phyloP scores from a whole-genome alignment of 352 stramenopile genomes.

The Globisporangium orthogonon region DNA sequence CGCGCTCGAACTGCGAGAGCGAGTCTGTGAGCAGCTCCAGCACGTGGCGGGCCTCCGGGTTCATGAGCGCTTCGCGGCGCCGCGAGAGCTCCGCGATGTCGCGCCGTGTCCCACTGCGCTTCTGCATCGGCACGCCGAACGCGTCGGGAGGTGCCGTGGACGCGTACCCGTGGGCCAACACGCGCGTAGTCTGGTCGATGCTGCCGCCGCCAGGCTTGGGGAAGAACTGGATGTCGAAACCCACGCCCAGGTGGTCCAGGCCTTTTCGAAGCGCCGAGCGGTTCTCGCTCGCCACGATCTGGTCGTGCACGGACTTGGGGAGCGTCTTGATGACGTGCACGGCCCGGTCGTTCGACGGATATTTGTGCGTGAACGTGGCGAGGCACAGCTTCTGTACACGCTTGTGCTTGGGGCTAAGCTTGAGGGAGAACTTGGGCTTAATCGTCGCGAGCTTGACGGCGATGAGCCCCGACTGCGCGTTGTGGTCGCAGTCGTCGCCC shows the following conservation, averaged over 20 bases:
- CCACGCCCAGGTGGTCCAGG: conserved; percentile 54
- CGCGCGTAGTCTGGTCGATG: conserved; percentile 25
- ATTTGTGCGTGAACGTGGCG: conserved; percentile 35
- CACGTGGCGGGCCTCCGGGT: conserved; percentile 53
- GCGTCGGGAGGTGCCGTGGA: conserved; percentile 27
- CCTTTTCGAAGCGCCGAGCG: conserved; percentile 41
- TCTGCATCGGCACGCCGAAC: conserved; percentile 20
- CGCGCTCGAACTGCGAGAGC: conserved; percentile 50
- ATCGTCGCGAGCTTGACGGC: conserved; percentile 30
- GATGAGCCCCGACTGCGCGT: conserved; percentile 22
- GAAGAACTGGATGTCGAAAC: conserved; percentile 50
- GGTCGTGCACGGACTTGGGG: conserved; percentile 44
- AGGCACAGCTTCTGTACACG: conserved; percentile 54
- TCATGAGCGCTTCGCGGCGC: conserved; percentile 41
- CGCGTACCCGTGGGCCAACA: conserved; percentile 61
- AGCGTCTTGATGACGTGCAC: conserved; percentile 62
- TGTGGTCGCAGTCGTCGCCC: conserved; percentile 1
- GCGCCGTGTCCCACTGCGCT: conserved; percentile 3
- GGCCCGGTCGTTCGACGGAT: conserved; percentile 32
- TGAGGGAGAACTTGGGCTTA: conserved; percentile 18
- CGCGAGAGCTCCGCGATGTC: conserved; percentile 22
- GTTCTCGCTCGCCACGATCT: conserved; percentile 40
- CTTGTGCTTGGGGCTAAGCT: conserved; percentile 27
- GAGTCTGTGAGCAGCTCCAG: conserved; percentile 49
- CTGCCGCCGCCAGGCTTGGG: conserved; percentile 19